Base-by-base conservation (phyloP, 2,329 filamentous ascomycete species). In the Neoascochyta sp. region DNA sequence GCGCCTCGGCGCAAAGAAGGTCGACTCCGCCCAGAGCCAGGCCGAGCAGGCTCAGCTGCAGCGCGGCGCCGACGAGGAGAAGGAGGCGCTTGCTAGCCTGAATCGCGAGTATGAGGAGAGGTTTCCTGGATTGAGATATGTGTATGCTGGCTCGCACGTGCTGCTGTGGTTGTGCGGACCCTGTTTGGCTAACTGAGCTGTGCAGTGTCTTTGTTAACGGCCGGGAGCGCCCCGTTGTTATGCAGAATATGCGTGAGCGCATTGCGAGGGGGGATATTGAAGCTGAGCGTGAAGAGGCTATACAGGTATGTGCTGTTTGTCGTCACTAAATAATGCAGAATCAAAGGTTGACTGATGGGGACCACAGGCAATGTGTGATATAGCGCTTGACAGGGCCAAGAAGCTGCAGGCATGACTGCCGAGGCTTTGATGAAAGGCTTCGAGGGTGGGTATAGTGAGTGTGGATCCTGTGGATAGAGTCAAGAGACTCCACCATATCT, bases 121-220 rank as follows among this genome's bases (percentile, higher is more conserved):
- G 33, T 95, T 90, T 60, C 86, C 87, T 0, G 86, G 89, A 0
- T 60, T 95, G 56, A 74, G 83, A 63, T 95, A 93, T 68, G 86
- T 95, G 54, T 76, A 65, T 29, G 65, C 56, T 7, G 18, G 18
- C 10, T 20, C 10, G 7, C 10, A 10, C 10, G 18, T 20, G 18
- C 18, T 25, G 12, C 7, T 20, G 7, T 20, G 18, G 18, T 7
- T 20, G 18, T 20, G 18, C n/a, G n/a, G n/a, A n/a, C n/a, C n/a
- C n/a, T n/a, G n/a, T n/a, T n/a, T n/a, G n/a, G n/a, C n/a, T n/a
- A n/a, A n/a, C n/a, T n/a, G n/a, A n/a, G 18, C 18, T 20, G 18
- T n/a, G 14, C 41, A 79, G 75, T 23, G 85, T 90, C 11, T 95
- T 95, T 60, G 90, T 95, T 33, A 89, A 94, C 58, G 87, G 86